A percentile compares a stretch with the other conserved stretches of the same genome.
Conservation (phyloP, 106 monocot genomes). For the Acanthochlamys bracteata region DNA sequence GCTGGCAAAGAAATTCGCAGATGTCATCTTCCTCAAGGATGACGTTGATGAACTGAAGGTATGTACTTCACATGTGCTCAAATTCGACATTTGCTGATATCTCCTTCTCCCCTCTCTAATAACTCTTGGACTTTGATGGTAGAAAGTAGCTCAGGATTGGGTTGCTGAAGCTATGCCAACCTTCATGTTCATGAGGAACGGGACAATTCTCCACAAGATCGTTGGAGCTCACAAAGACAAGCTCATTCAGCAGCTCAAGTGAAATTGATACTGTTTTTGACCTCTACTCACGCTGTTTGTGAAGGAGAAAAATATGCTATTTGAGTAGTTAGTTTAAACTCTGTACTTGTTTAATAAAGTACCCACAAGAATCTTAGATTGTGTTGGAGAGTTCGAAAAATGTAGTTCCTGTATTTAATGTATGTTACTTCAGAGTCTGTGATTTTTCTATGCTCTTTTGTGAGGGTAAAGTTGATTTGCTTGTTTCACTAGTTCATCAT, state of each 20-base stretch:
- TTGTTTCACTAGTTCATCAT: too few relatives aligned
- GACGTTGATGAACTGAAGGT: constrained; percentile 79
- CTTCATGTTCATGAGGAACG: constrained; percentile 71
- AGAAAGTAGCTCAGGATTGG: constrained; percentile 59
- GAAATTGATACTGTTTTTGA: background rate
- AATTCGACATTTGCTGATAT: background rate
- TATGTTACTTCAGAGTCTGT: too few relatives aligned
- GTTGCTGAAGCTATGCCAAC: constrained; percentile 76
- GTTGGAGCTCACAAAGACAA: constrained; percentile 55
- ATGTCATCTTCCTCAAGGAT: constrained; percentile 56
- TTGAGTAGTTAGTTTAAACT: too few relatives aligned
- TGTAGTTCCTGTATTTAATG: too few relatives aligned
- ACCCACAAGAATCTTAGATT: too few relatives aligned
- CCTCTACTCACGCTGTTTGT: background rate
- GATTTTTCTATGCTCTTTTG: too few relatives aligned
- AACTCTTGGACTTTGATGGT: background rate
- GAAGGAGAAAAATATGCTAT: too few relatives aligned
- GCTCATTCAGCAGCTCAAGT: constrained; percentile 25
- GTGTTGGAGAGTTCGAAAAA: too few relatives aligned
- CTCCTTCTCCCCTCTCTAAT: background rate
- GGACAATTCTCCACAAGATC: constrained; percentile 47
- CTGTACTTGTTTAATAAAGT: too few relatives aligned
- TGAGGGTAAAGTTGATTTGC: too few relatives aligned
- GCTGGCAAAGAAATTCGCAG: constrained; percentile 45
- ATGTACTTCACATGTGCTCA: background rate